A percentile compares a stretch with the other conserved stretches of the same genome.
These are phyloP conservation scores for Dothistroma septosporum DNA, from an alignment of 2,329 filamentous ascomycete genomes.

Conservation along the genomic window DNA sequence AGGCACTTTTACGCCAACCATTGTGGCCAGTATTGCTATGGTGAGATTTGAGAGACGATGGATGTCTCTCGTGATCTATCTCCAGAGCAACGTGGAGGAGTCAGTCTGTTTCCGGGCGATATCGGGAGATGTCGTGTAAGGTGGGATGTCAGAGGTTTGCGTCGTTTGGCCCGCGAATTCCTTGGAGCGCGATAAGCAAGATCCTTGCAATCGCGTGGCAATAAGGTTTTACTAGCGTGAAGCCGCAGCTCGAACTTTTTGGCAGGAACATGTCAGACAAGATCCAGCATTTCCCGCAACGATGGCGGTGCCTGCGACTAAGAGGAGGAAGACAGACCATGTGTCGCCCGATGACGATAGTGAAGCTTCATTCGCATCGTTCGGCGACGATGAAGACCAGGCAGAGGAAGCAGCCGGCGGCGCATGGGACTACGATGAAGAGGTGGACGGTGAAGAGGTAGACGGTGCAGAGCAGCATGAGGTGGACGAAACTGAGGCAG, in stretches of 20 bases:
- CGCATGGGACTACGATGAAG: conserved; percentile 7
- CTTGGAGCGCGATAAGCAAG: not conserved
- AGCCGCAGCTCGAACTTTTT: not conserved
- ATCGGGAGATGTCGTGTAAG: not conserved
- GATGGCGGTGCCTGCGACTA: conserved; percentile 33
- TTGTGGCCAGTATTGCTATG: not conserved
- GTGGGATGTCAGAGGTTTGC: not conserved
- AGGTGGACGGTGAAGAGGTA: conserved; percentile 15
- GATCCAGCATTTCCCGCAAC: conserved; percentile 2
- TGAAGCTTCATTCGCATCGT: conserved; percentile 35
- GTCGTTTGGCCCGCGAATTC: not conserved
- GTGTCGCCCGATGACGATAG: conserved; percentile 29
- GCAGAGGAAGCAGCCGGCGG: not conserved
- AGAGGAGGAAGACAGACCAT: conserved; percentile 36
- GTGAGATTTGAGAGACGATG: not conserved
- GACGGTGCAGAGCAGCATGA: conserved; percentile 13
- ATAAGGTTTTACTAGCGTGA: not conserved
- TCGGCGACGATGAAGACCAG: conserved; percentile 18
- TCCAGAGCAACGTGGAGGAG: not conserved
- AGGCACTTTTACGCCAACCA: conserved; percentile 16
- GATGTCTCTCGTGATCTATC: conserved; percentile 1
- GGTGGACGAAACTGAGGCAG: conserved; percentile 14
- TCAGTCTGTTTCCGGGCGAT: not conserved
- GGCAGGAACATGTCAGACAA: not conserved
- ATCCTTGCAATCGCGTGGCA: not conserved